phyloP scores from a whole-genome alignment of 2,329 filamentous ascomycete species.

The Calonectria hongkongensis region DNA sequence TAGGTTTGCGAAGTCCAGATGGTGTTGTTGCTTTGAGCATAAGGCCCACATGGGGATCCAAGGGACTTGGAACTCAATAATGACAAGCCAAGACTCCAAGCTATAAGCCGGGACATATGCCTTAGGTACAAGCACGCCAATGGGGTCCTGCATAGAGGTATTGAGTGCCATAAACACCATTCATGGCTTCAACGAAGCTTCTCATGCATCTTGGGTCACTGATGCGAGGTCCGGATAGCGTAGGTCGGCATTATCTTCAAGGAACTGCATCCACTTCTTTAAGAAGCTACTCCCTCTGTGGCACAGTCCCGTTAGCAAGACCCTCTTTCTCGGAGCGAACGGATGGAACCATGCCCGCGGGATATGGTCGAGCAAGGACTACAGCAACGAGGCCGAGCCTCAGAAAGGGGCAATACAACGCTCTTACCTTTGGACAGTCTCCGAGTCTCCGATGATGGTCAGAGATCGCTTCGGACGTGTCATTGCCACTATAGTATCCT shows the following conservation, averaged over 20 bases:
- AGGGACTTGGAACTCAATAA: slow-evolving; percentile 20
- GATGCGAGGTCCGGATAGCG: slow-evolving; percentile 84
- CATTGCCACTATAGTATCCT: slow-evolving; percentile 89
- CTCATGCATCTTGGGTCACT: slow-evolving; percentile 53
- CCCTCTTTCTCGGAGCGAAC: slow-evolving; percentile 49
- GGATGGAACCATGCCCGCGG: slow-evolving; percentile 47
- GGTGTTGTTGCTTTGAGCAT: slow-evolving; percentile 1
- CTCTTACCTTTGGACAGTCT: slow-evolving; percentile 90
- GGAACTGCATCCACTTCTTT: slow-evolving; percentile 91
- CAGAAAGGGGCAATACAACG: slow-evolving; percentile 28
- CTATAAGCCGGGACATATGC: slow-evolving; percentile 27
- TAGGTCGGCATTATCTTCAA: slow-evolving; percentile 93
- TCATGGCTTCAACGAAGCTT: slow-evolving; percentile 7
- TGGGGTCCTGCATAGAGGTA: slow-evolving; percentile 14
- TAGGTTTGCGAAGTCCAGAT: slow-evolving; percentile 13
- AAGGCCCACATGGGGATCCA: slow-evolving; percentile 20
- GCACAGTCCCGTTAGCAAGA: slow-evolving; percentile 44
- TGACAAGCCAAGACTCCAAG: slow-evolving; percentile 8
- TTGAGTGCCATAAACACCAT: neutral
- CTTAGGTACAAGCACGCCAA: slow-evolving; percentile 19
- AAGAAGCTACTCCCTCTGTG: slow-evolving; percentile 88
- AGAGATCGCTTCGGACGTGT: slow-evolving; percentile 93
- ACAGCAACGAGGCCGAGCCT: slow-evolving; percentile 36
- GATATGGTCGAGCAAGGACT: slow-evolving; percentile 42
- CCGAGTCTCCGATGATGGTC: slow-evolving; percentile 93